These are phyloP conservation scores for Trametes hirsuta DNA, from an alignment of 1,284 basidiomycete species.

Conservation along the genomic window DNA sequence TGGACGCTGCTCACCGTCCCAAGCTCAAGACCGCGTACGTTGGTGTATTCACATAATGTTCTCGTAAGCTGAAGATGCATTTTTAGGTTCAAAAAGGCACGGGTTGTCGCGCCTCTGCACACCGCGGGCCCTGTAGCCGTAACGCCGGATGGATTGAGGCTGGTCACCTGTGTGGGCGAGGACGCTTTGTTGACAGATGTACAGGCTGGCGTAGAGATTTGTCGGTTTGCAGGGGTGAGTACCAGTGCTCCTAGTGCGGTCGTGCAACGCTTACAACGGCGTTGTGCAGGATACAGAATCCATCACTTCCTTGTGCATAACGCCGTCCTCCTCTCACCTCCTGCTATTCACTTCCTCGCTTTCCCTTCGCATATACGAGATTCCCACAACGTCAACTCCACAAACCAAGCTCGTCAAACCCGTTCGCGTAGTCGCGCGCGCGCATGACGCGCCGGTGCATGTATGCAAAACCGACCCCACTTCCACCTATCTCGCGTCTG, in stretches of 20 bases:
- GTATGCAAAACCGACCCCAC: slow-evolving; percentile 87
- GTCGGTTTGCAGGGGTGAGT: slow-evolving; percentile 82
- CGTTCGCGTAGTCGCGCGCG: slow-evolving; percentile 75
- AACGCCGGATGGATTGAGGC: slow-evolving; percentile 76
- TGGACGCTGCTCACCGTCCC: slow-evolving; percentile 31
- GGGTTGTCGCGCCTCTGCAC: slow-evolving; percentile 79
- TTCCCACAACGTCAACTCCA: slow-evolving; percentile 51
- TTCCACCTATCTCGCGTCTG: slow-evolving; percentile 90
- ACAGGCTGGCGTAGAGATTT: slow-evolving; percentile 73
- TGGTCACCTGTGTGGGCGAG: slow-evolving; percentile 88
- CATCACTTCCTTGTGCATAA: slow-evolving; percentile 66
- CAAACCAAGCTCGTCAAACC: slow-evolving; percentile 59
- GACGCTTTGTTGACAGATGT: slow-evolving; percentile 86
- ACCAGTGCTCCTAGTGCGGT: neutral
- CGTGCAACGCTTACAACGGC: neutral
- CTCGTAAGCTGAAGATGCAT: neutral
- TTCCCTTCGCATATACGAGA: slow-evolving; percentile 68
- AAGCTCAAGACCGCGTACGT: slow-evolving; percentile 68
- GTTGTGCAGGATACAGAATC: slow-evolving; percentile 63
- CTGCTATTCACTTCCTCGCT: slow-evolving; percentile 71
- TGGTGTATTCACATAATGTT: neutral
- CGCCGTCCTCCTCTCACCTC: slow-evolving; percentile 65
- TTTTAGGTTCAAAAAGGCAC: slow-evolving; percentile 72
- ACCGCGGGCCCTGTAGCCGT: slow-evolving; percentile 87
- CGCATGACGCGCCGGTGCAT: slow-evolving; percentile 93